A percentile compares a stretch with the other conserved stretches of the same genome.
Evolutionary conservation across 768 basidiomycete species (phyloP).

Genomic region (Epithele typhae): DNA sequence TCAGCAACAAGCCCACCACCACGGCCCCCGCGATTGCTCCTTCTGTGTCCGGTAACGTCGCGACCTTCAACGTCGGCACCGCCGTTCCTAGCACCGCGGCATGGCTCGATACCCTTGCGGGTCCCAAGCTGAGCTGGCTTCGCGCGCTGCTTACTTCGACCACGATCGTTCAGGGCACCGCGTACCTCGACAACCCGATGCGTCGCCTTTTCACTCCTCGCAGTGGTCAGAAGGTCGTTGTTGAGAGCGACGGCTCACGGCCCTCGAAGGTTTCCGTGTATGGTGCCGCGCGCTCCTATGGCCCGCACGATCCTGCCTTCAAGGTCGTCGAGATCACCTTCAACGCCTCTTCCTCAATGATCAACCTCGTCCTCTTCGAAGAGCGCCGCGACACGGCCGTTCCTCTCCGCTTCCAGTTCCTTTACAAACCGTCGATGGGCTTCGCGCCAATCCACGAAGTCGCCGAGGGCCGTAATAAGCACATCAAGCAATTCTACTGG

Average conservation of each 20-base stretch:
- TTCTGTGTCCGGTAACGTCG: conserved; percentile 37
- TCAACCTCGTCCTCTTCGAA: conserved; percentile 76
- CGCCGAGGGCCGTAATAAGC: conserved; percentile 72
- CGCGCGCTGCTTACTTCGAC: conserved; percentile 77
- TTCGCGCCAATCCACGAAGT: conserved; percentile 93
- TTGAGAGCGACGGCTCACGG: conserved; percentile 38
- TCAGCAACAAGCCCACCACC: conserved; percentile 36
- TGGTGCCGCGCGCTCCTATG: conserved; percentile 79
- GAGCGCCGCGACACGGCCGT: conserved; percentile 75
- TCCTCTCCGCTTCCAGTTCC: conserved; percentile 77
- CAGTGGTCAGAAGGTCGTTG: conserved; percentile 68
- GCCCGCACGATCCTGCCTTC: conserved; percentile 67
- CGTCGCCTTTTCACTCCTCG: conserved; percentile 85
- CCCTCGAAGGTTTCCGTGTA: conserved; percentile 62
- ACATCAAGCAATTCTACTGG: conserved; percentile 99
- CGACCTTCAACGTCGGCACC: conserved; percentile 48
- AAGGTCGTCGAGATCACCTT: conserved; percentile 79
- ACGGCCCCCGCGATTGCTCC: conserved; percentile 39
- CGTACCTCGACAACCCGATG: conserved; percentile 87
- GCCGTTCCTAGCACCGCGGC: conserved; percentile 52
- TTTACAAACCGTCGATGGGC: conserved; percentile 83
- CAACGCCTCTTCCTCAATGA: conserved; percentile 44
- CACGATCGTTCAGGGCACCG: conserved; percentile 82
- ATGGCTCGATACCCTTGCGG: conserved; percentile 86
- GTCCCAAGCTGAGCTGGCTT: conserved; percentile 80